phyloP scores from a whole-genome alignment of 257 asterid genomes.

The Solanum boliviense region DNA sequence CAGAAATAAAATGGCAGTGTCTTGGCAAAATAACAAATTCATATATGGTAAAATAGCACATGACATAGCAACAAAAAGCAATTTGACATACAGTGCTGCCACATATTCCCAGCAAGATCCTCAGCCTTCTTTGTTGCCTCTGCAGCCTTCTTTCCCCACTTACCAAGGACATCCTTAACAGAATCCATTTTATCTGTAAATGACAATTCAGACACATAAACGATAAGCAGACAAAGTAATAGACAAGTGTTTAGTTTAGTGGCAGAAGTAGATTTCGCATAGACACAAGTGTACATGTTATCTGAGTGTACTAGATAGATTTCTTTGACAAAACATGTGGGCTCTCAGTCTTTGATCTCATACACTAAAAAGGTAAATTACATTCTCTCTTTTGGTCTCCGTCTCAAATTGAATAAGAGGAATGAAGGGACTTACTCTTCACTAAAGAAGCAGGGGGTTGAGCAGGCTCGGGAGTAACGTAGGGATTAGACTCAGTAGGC shows the following conservation, averaged over 20 bases:
- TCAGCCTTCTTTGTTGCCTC: conserved; percentile 81
- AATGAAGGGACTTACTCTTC: conserved; percentile 11
- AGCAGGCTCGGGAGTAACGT: conserved; percentile 45
- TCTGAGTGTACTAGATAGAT: not conserved
- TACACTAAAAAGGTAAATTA: not conserved
- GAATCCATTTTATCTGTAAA: conserved; percentile 49
- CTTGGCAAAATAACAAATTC: not conserved
- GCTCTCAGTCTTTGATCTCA: not conserved
- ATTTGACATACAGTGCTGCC: conserved; percentile 80
- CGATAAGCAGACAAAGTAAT: not conserved
- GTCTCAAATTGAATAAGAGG: not conserved
- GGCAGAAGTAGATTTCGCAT: not conserved
- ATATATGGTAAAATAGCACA: not conserved
- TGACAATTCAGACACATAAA: not conserved
- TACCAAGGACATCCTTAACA: conserved; percentile 65
- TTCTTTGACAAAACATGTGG: not conserved
- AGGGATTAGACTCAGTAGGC: conserved; percentile 82
- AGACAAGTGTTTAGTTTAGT: not conserved
- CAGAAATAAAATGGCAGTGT: not conserved
- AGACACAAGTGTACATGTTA: not conserved
- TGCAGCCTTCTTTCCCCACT: conserved; percentile 75
- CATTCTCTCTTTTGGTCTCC: not conserved
- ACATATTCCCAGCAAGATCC: conserved; percentile 79
- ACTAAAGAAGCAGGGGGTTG: conserved; percentile 25
- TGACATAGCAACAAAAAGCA: not conserved